Base-by-base conservation (phyloP, 2,329 filamentous ascomycete genomes). In the Annulohypoxylon truncatum region DNA sequence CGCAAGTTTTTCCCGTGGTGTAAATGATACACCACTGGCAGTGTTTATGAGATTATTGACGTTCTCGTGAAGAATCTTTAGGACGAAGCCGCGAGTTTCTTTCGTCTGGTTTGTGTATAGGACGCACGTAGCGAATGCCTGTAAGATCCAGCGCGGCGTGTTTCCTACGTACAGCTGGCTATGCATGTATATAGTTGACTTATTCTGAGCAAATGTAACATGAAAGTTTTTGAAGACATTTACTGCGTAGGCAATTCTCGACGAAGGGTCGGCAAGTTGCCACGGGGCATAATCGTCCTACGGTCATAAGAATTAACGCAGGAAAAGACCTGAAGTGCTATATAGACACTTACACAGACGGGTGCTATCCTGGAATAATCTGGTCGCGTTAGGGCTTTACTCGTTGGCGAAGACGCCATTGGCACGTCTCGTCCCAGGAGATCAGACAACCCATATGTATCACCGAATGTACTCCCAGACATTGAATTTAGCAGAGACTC, bases 131-230 rank as follows among this genome's bases (percentile, higher is more conserved):
- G 80, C 77, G 61, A 81, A 84, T 47, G 77, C 79, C 4, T 79
- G 70, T 33, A 82, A 70, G 35, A 84, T 78, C 24, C 78, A 76
- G 20, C 75, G 76, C 22, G 82, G 81, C 18, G 82, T 76, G 15
- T 77, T 65, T 62, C 74, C 68, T 47, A 77, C 73, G 75, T 84
- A 83, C 15, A 84, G 76, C 8, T 78, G 75, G 33, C 77, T 75
- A 69, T 84, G 82, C 57, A 84, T 75, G 68, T 81, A 84, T 29
- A 81, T 77, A 18, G 81, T 76, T 5, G 76, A 70, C 61, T 77
- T 78, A 4, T 78, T 76, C 28, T 71, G 74, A 12, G 80, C 76
- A 79, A 82, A 50, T 46, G 51, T 54, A 15, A 64, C 51, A 70
- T 77, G 80, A 44, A 82, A 66, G 22, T 73, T 69, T 61, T 74